These are phyloP conservation scores for Arthrinium puccinioides DNA, from an alignment of 2,329 filamentous ascomycete species.

Conservation along the genomic window DNA sequence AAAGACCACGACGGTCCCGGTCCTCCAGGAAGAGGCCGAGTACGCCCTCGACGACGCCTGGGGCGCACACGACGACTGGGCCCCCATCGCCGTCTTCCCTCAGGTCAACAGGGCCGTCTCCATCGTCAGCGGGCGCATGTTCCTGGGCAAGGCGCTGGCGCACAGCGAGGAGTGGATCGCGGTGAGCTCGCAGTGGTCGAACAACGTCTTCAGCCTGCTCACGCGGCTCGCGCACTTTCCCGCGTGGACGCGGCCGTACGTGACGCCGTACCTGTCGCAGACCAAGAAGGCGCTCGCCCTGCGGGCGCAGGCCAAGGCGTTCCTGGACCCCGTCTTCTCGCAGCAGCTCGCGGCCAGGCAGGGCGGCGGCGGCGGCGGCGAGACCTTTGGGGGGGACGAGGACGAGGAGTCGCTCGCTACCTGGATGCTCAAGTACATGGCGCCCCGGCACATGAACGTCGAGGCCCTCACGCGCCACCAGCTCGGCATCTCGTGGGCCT, in stretches of 20 bases:
- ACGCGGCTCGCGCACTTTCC: background rate
- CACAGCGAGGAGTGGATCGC: background rate
- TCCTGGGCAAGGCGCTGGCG: background rate
- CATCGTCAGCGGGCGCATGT: background rate
- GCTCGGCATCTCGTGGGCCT: background rate
- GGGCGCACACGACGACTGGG: background rate
- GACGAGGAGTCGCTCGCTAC: background rate
- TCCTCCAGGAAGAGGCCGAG: background rate
- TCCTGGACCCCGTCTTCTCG: background rate
- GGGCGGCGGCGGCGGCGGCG: background rate
- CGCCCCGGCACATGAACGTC: background rate
- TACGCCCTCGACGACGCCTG: background rate
- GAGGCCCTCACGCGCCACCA: background rate
- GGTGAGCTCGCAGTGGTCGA: background rate
- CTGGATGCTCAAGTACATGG: constrained; percentile 1
- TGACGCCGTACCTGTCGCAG: background rate
- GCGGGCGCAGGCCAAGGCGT: background rate
- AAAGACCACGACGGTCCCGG: background rate
- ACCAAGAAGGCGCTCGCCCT: background rate
- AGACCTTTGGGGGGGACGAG: too few species aligned
- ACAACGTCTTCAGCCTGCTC: background rate
- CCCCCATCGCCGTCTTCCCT: background rate
- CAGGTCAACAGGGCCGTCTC: background rate
- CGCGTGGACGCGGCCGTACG: background rate
- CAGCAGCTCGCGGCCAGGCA: background rate